A percentile compares a stretch with the other conserved stretches of the same genome.
Evolutionary conservation across 164 flowering plant genomes (phyloP).

Genomic region (Hamamelis virginiana): DNA sequence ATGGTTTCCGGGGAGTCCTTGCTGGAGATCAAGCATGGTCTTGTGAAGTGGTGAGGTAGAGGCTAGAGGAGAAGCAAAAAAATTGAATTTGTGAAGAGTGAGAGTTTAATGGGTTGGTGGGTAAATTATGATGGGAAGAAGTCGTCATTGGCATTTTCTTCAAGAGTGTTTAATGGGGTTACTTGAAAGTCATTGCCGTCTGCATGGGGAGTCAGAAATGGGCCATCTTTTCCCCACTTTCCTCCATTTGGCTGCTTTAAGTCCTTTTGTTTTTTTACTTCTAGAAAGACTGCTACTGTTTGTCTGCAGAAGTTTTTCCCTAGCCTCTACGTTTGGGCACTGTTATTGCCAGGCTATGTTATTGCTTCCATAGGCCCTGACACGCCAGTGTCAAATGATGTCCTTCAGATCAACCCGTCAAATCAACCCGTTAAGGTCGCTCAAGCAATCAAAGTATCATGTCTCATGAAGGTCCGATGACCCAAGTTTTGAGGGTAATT

Average conservation of each 20-base stretch:
- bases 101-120: background rate
- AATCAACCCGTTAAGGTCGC: too few relatives aligned
- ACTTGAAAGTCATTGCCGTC: conserved; percentile 25
- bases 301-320: too few relatives aligned
- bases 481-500: too few relatives aligned
- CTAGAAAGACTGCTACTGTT: too few relatives aligned
- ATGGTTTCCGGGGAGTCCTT: background rate
- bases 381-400: too few relatives aligned
- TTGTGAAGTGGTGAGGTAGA: background rate
- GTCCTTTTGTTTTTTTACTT: background rate
- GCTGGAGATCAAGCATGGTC: background rate
- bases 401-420: too few relatives aligned
- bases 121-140: background rate
- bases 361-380: too few relatives aligned
- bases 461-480: too few relatives aligned
- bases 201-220: conserved; percentile 1
- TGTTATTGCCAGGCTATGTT: too few relatives aligned
- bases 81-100: too few relatives aligned
- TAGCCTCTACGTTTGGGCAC: too few relatives aligned
- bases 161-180: background rate
- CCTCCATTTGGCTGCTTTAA: conserved; percentile 10
- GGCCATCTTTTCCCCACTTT: background rate
- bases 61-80: background rate
- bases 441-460: too few relatives aligned
- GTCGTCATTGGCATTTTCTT: conserved; percentile 4